A percentile compares a stretch with the other conserved stretches of the same genome.
Conservation (phyloP, 1,284 basidiomycete genomes). For the Exobasidium rhododendri region DNA sequence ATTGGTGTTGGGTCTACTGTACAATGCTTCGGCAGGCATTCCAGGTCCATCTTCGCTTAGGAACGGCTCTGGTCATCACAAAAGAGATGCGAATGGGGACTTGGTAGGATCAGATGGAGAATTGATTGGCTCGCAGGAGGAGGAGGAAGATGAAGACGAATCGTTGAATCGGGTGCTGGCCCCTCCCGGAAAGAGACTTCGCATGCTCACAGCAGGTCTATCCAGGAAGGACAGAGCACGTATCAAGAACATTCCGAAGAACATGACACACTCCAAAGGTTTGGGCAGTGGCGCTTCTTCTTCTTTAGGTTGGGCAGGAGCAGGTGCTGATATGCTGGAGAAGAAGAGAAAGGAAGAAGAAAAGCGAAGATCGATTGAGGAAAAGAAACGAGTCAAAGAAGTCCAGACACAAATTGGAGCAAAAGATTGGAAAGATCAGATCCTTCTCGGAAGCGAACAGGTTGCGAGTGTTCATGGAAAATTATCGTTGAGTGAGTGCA, state of each 20-base stretch:
- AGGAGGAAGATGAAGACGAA: slow-evolving; percentile 17
- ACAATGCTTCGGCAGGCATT: slow-evolving; percentile 53
- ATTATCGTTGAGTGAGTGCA: slow-evolving; percentile 8
- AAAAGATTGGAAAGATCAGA: slow-evolving; percentile 41
- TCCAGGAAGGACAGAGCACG: slow-evolving; percentile 43
- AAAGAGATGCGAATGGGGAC: slow-evolving; percentile 6
- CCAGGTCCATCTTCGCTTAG: slow-evolving; percentile 31
- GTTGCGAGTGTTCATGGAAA: slow-evolving; percentile 29
- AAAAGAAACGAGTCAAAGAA: slow-evolving; percentile 46
- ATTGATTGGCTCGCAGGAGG: background rate
- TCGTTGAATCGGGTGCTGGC: slow-evolving; percentile 4
- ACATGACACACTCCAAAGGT: slow-evolving; percentile 1
- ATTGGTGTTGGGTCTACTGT: slow-evolving; percentile 57
- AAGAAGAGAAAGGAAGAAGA: slow-evolving; percentile 54
- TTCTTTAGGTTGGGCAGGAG: slow-evolving; percentile 48
- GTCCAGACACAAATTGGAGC: slow-evolving; percentile 47
- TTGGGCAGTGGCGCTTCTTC: slow-evolving; percentile 10
- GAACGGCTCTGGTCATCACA: background rate
- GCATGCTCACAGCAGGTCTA: slow-evolving; percentile 42
- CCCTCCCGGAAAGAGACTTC: slow-evolving; percentile 44
- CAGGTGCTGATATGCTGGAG: slow-evolving; percentile 52
- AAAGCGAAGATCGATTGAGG: slow-evolving; percentile 45
- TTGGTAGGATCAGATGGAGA: slow-evolving; percentile 14
- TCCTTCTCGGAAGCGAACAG: slow-evolving; percentile 32
- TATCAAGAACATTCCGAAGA: slow-evolving; percentile 42